These are phyloP conservation scores for Salicornia ramosissima DNA, from an alignment of 148 eudicot genomes.

Conservation along the genomic window DNA sequence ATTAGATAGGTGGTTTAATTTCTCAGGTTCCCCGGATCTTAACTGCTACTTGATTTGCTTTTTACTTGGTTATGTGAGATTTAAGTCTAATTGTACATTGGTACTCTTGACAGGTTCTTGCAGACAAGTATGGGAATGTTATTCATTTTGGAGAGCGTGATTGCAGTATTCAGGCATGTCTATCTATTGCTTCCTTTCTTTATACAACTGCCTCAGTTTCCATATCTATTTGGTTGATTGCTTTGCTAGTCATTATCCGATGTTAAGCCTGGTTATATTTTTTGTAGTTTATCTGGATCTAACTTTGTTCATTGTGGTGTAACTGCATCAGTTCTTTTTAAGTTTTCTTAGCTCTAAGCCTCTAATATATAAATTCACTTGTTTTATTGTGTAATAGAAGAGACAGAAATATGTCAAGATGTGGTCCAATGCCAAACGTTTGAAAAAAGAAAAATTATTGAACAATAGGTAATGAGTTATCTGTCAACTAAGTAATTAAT, in stretches of 20 bases:
- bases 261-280: no score
- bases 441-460: no score
- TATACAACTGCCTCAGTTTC: neutral
- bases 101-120: slow-evolving; percentile 68
- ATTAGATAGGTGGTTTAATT: neutral
- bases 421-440: no score
- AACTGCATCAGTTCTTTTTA: no score
- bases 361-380: no score
- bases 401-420: no score
- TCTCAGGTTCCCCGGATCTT: neutral
- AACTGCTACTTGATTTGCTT: neutral
- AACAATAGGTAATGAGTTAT: neutral
- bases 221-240: neutral
- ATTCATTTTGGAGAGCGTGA: slow-evolving; percentile 99
- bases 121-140: slow-evolving; percentile 92
- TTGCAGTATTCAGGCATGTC: slow-evolving; percentile 93
- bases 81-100: neutral
- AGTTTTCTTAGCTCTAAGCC: no score
- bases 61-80: neutral
- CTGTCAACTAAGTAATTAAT: neutral
- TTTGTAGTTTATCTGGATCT: no score
- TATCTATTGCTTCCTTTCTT: neutral
- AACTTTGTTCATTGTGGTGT: no score
- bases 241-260: no score
- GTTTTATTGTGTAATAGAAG: no score